Conservation (phyloP, 805 yeast species). For the Zygotorulaspora florentina region DNA sequence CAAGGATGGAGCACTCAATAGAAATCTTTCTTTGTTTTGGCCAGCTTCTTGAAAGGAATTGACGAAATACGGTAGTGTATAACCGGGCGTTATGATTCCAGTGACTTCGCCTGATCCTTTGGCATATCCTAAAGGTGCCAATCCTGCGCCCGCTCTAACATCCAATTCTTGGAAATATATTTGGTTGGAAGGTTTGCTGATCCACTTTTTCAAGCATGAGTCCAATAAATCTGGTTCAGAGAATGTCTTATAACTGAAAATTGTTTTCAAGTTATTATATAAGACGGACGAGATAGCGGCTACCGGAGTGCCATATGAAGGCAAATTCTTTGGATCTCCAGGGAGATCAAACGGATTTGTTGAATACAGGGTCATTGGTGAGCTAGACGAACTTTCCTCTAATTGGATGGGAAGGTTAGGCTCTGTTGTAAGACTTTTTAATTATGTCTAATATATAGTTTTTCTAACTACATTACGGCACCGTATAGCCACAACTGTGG, state of each 20-base stretch:
- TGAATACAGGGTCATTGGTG: slow-evolving; percentile 15
- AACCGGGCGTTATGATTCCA: slow-evolving; percentile 54
- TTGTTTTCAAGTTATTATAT: slow-evolving; percentile 46
- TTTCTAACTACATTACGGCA: neutral
- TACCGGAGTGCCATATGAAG: slow-evolving; percentile 51
- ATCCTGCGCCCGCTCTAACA: slow-evolving; percentile 80
- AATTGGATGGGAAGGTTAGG: neutral
- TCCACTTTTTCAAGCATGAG: slow-evolving; percentile 59
- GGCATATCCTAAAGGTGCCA: slow-evolving; percentile 70
- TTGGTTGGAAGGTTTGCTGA: slow-evolving; percentile 22
- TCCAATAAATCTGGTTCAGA: slow-evolving; percentile 61
- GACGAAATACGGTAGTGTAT: slow-evolving; percentile 64
- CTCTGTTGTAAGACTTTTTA: neutral
- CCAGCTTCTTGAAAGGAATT: slow-evolving; percentile 46
- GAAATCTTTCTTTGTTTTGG: slow-evolving; percentile 46
- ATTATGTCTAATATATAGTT: neutral
- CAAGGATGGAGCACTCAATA: slow-evolving; percentile 72
- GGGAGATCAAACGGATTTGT: slow-evolving; percentile 58
- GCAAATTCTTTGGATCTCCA: slow-evolving; percentile 50
- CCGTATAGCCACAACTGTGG: slow-evolving; percentile 20
- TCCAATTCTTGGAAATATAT: slow-evolving; percentile 44
- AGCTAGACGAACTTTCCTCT: neutral
- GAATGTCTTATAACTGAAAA: slow-evolving; percentile 67
- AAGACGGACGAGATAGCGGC: slow-evolving; percentile 53
- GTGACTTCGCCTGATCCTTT: slow-evolving; percentile 36